Base-by-base conservation (phyloP, 805 yeast species). In the Millerozyma acaciae region DNA sequence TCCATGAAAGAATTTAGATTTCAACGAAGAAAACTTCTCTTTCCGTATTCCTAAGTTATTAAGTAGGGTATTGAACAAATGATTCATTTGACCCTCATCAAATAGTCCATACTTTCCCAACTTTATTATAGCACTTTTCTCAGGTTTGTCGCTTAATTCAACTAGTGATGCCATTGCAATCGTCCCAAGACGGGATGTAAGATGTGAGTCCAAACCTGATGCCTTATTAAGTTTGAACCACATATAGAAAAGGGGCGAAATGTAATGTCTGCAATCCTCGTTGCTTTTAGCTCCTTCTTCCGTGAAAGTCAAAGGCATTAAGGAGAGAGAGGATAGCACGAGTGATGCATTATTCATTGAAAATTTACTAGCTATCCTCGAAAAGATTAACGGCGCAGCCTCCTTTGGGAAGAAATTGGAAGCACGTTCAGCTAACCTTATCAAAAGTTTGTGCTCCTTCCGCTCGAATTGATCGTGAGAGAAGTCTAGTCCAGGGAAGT, bases 191-290 rank as follows among this genome's bases (percentile, higher is more conserved):
- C 84, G 60, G 10, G 80, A 76, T 8, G 86, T 68, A 36, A 85
- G 45, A 43, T 78, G 81, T 6, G 79, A 65, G 44, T 85, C 95
- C 21, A 76, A 60, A 12, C 75, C 66, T 24, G 69, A 51, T 43
- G 67, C 54, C 38, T 67, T 57, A 44, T 71, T 57, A 26, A 76
- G 57, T 39, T 78, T 65, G 2, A 73, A 51, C 95, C 96, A 87
- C 27, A 84, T 58, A 39, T 84, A 78, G 44, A 85, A 84, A 6
- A 86, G 51, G 2, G 85, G 59, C 0, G 89, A 79, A 18, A 85
- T 51, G 43, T 80, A 78, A 40, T 77, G 72, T 18, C 75, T 62
- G 3, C 75, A 70, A 38, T 70, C 75, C 28, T 53, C 50, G 4
- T 23, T 21, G 17, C 22, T 28, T 2, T 56, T 43, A 8, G 42